Percentiles rank a stretch among this genome's conserved stretches.
Conservation (phyloP, 805 yeast genomes). For the Starmerella etchellsii region DNA sequence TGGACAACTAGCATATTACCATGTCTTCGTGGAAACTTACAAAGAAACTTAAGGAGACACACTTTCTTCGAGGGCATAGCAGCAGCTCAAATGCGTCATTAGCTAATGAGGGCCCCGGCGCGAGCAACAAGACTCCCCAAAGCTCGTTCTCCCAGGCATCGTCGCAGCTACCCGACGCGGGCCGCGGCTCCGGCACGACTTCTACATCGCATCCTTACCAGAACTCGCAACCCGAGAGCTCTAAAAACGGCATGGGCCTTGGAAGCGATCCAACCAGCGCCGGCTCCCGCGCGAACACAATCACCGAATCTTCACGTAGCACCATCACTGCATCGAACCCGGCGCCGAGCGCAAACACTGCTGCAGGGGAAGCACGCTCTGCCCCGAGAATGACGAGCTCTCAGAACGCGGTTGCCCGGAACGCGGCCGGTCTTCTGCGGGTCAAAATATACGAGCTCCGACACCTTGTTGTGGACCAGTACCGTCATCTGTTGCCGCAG, state of each 20-base stretch:
- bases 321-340: neutral
- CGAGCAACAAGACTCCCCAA: too few relatives aligned
- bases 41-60: constrained; percentile 35
- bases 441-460: constrained; percentile 35
- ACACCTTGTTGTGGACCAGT: constrained; percentile 30
- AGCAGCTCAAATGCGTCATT: neutral
- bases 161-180: too few relatives aligned
- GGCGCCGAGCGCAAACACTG: neutral
- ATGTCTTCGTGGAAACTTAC: constrained; percentile 34
- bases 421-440: constrained; percentile 32
- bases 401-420: neutral
- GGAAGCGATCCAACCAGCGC: too few relatives aligned
- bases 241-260: neutral
- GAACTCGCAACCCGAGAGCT: neutral
- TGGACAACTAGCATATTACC: too few relatives aligned
- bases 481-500: constrained; percentile 25
- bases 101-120: too few relatives aligned
- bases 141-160: too few relatives aligned
- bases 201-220: neutral
- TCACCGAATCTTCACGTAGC: constrained; percentile 4
- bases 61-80: constrained; percentile 20
- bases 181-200: neutral
- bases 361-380: neutral
- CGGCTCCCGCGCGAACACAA: constrained; percentile 15
- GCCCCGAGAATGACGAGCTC: neutral